Evolutionary conservation across 1,139 yeast genomes (phyloP).

Genomic region (Geotrichum siamense): DNA sequence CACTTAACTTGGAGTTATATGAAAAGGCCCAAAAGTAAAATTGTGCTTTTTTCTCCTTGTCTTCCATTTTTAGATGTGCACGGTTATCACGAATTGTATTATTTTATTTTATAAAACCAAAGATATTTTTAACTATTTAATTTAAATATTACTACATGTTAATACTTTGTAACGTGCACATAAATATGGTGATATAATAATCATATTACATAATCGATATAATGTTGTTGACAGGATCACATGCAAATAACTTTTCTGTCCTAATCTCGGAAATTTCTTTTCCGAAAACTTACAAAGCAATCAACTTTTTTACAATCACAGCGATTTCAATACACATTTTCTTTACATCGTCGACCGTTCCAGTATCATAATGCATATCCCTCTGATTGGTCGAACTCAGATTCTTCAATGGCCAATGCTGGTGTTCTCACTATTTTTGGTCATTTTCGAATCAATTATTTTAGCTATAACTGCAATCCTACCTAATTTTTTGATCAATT

Average conservation of each 20-base stretch:
- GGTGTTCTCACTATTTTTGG: slow-evolving; percentile 30
- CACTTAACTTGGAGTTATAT: slow-evolving; percentile 60
- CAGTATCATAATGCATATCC: slow-evolving; percentile 26
- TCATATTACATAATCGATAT: too few relatives aligned
- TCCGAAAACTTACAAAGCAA: too few relatives aligned
- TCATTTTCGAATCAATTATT: slow-evolving; percentile 29
- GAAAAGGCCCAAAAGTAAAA: slow-evolving; percentile 33
- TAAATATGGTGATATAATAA: too few relatives aligned
- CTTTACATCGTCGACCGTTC: too few relatives aligned
- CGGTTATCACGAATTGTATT: not conserved
- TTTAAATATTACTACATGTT: too few relatives aligned
- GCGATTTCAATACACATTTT: too few relatives aligned
- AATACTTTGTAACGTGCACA: too few relatives aligned
- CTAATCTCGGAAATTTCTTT: too few relatives aligned
- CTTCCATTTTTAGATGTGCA: not conserved
- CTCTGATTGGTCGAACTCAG: slow-evolving; percentile 28
- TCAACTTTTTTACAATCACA: too few relatives aligned
- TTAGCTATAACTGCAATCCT: slow-evolving; percentile 31
- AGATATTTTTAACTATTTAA: slow-evolving; percentile 12
- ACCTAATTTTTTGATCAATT: slow-evolving; percentile 28
- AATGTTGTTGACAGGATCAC: too few relatives aligned
- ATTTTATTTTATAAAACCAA: not conserved
- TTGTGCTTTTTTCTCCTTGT: not conserved
- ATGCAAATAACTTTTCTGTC: too few relatives aligned
- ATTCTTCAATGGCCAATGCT: slow-evolving; percentile 32